Base-by-base conservation (phyloP, 2,329 filamentous ascomycete genomes). In the Cercospora zeina region DNA sequence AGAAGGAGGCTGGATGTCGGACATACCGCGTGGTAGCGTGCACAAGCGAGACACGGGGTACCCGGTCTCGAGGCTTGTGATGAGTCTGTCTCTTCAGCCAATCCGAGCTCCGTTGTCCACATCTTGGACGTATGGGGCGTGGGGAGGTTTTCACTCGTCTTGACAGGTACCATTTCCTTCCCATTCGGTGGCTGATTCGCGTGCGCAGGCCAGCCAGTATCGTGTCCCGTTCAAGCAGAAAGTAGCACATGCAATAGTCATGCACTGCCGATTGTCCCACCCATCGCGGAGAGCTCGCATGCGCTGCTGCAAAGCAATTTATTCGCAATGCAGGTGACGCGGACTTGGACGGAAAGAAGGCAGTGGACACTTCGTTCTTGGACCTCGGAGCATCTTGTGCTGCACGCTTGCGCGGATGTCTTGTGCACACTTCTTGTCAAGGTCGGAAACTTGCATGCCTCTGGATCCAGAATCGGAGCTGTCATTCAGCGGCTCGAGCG, bases 1-100 rank as follows among this genome's bases (percentile, higher is more conserved):
- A 55, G 58, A 63, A 61, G 62, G 53, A 58, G 62, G 58, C 62
- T 63, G 62, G 62, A 31, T 53, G 14, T 13, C 13, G 27, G 36
- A 31, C 14, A 37, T 21, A 39, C 36, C 54, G 21, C 34, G 24
- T 53, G 49, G 27, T 39, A 47, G 56, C 27, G 45, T 24, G 34
- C 4, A 33, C 19, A 59, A 33, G 56, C 42, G 56, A 49, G 45
- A 47, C 45, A 42, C 19, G 58, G 54, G 53, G 30, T 34, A 47
- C 42, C 57, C 34, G n/a, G 33, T 45, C 36, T 33, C 9, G 34
- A 53, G 60, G 57, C 57, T 56, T 60, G 61, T 60, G 61, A 63
- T 63, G 45, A 51, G 34, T 37, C 19, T 55, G 13, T 34, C 16
- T 4, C 8, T 21, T 27, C 42, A 27, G 42, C 42, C 42, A 47